Evolutionary conservation across 371 early-diverging fungal genomes (phyloP), one percentile per base, ranked within the genome.

Genomic region (Amoeboaphelidium protococcarum): DNA sequence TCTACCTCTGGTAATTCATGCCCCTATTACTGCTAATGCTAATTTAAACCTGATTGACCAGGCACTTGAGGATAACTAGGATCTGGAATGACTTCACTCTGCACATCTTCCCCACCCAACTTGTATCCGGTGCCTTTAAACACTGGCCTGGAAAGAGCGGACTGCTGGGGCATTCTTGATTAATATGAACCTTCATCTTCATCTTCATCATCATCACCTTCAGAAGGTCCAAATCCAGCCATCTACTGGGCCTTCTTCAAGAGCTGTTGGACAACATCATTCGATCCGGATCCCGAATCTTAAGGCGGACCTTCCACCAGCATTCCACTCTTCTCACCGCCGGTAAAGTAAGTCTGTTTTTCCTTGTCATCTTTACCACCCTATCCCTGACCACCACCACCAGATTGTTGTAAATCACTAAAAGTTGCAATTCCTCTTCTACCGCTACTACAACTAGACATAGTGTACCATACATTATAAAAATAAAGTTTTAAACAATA

Each of bases 1-100:
- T 20, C 22, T 13, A 43, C 54, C 48, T 54, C 41, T 2, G 13
- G 23, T 4, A 13, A 21, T 26, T 24, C 24, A n/a, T 19, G 10
- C n/a, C 1, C 44, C 41, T 12, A 43, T 45, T 2, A 46, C 1
- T 25, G 40, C n/a, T n/a, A n/a, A n/a, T n/a, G n/a, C n/a, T n/a
- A n/a, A n/a, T n/a, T n/a, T n/a, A n/a, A n/a, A n/a, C n/a, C n/a
- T n/a, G n/a, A n/a, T n/a, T 13, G 41, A 41, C 46, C 13, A 10
- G 19, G 26, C n/a, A 20, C 21, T 48, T 48, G 23, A 3, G 24
- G 51, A 50, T 21, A 12, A 50, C 25, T n/a, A n/a, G n/a, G n/a
- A n/a, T 48, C 24, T 54, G 37, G 37, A 31, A 31, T 58, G 12
- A 54, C 58, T 13, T 51, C 26, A 46, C 16, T 21, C n/a, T n/a